A percentile compares a stretch with the other conserved stretches of the same genome.
Evolutionary conservation across 768 basidiomycete species (phyloP).

Genomic region (Boletales sp.): DNA sequence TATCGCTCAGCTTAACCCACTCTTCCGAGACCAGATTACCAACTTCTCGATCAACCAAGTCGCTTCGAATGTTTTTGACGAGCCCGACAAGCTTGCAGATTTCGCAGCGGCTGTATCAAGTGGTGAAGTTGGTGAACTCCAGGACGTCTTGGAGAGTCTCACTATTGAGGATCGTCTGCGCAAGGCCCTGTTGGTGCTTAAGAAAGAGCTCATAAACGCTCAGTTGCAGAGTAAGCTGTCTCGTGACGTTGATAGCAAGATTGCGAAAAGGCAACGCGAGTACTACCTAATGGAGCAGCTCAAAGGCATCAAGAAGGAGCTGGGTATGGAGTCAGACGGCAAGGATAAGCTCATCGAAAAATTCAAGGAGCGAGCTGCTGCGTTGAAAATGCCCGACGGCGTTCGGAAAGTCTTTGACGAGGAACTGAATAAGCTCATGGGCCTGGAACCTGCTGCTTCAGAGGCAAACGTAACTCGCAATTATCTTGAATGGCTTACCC

Average conservation of each 20-base stretch:
- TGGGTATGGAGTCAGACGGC: conserved; percentile 92
- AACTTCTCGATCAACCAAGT: conserved; percentile 93
- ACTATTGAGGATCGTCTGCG: conserved; percentile 85
- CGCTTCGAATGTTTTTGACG: conserved; percentile 92
- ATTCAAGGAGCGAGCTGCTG: conserved; percentile 80
- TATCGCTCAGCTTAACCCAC: conserved; percentile 92
- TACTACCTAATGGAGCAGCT: conserved; percentile 97
- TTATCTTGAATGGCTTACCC: conserved; percentile 90
- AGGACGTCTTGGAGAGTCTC: conserved; percentile 87
- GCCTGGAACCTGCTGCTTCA: conserved; percentile 85
- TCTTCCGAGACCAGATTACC: conserved; percentile 98
- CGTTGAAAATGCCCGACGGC: conserved; percentile 82
- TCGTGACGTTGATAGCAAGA: conserved; percentile 90
- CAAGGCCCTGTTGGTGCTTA: conserved; percentile 87
- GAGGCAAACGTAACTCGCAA: conserved; percentile 94
- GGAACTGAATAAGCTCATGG: conserved; percentile 85
- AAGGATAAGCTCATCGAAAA: conserved; percentile 94
- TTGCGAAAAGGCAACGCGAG: conserved; percentile 90
- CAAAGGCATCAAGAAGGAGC: conserved; percentile 93
- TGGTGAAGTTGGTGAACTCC: conserved; percentile 89
- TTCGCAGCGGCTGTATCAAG: conserved; percentile 95
- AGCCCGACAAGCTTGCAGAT: conserved; percentile 95
- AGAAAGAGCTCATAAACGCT: conserved; percentile 97
- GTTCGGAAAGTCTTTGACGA: conserved; percentile 96
- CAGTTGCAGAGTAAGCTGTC: conserved; percentile 91